Evolutionary conservation across 176 grass and related monocot genomes (phyloP).

Genomic region (Elymus sibiricus): DNA sequence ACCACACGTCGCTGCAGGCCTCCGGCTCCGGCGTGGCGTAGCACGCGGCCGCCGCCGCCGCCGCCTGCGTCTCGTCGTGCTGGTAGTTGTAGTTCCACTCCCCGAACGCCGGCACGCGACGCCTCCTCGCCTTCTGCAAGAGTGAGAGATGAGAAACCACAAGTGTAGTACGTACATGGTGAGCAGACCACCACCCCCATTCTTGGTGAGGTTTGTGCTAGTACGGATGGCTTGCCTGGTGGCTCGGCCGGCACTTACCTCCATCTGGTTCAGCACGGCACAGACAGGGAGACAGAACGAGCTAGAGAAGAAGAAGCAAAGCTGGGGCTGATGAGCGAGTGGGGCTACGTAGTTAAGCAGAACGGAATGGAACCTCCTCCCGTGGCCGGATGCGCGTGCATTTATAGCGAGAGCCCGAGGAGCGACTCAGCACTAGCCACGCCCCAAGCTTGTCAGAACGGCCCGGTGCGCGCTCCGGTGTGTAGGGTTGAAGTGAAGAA

Average conservation of each 20-base stretch:
- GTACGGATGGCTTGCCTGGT: neutral
- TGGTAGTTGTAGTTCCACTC: constrained; percentile 48
- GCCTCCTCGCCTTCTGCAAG: neutral
- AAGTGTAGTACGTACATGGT: neutral
- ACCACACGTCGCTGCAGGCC: constrained; percentile 35
- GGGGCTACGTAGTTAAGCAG: neutral
- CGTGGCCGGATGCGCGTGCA: neutral
- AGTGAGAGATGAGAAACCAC: neutral
- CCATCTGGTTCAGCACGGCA: neutral
- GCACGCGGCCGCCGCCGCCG: neutral
- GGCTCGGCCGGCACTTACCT: neutral
- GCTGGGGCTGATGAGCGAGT: too few relatives aligned
- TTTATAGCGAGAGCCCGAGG: neutral
- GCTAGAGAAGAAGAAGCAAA: neutral
- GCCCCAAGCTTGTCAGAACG: too few relatives aligned
- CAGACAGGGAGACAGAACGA: neutral
- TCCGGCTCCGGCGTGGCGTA: constrained; percentile 11
- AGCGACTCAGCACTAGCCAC: too few relatives aligned
- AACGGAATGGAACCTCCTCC: neutral
- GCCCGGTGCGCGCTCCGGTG: neutral
- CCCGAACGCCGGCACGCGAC: constrained; percentile 39
- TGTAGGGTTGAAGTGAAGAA: neutral
- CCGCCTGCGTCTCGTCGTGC: neutral
- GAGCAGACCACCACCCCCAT: neutral
- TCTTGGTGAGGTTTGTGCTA: neutral